Conservation (phyloP, 768 basidiomycete genomes). For the Serendipita sp. region DNA sequence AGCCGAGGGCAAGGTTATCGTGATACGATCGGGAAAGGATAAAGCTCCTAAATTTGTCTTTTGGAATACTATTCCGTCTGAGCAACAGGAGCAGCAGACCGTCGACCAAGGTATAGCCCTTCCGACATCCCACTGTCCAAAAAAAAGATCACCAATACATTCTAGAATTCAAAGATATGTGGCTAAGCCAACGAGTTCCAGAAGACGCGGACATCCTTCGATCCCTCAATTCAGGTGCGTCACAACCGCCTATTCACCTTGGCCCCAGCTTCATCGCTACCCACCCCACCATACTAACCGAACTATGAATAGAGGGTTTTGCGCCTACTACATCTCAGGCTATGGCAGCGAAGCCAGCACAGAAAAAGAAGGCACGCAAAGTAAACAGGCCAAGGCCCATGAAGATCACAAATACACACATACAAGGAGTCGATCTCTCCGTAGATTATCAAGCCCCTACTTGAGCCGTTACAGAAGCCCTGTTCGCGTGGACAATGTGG, state of each 20-base stretch:
- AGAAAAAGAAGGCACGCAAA: slow-evolving; percentile 75
- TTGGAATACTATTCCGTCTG: slow-evolving; percentile 77
- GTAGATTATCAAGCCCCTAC: slow-evolving; percentile 35
- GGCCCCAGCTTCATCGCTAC: not conserved
- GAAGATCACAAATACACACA: slow-evolving; percentile 81
- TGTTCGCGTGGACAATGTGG: too few species aligned
- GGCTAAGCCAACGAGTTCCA: slow-evolving; percentile 74
- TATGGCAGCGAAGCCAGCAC: slow-evolving; percentile 36
- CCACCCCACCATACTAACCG: not conserved
- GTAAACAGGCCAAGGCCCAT: slow-evolving; percentile 59
- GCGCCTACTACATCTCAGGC: slow-evolving; percentile 49
- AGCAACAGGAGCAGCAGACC: slow-evolving; percentile 53
- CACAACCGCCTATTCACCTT: slow-evolving; percentile 11
- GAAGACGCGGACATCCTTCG: slow-evolving; percentile 70
- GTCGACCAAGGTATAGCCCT: slow-evolving; percentile 59
- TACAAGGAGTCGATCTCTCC: slow-evolving; percentile 63
- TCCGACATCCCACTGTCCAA: not conserved
- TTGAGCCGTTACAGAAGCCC: too few species aligned
- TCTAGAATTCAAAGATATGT: slow-evolving; percentile 73
- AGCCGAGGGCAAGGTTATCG: slow-evolving; percentile 72
- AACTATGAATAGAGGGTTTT: slow-evolving; percentile 44
- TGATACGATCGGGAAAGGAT: slow-evolving; percentile 75
- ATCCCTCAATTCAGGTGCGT: slow-evolving; percentile 55
- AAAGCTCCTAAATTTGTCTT: slow-evolving; percentile 73
- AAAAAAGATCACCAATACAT: not conserved